Percentiles rank a stretch among this genome's conserved stretches.
Evolutionary conservation across 108 stramenopile species (phyloP).

Genomic region (Discostella pseudostelligera): DNA sequence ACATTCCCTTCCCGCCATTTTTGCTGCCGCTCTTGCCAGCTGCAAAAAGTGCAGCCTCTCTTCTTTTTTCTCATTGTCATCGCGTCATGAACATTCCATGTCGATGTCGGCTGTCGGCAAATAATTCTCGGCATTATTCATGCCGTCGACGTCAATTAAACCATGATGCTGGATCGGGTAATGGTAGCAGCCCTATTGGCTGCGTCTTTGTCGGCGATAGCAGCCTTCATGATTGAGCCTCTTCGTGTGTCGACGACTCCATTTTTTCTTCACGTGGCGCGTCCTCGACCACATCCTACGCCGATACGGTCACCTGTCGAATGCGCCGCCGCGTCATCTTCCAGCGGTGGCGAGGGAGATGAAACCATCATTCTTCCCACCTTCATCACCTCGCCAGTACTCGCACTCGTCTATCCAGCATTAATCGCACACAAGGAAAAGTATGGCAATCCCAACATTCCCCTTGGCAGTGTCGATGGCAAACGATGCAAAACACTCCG

Average conservation of each 20-base stretch:
- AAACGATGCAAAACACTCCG: conserved; percentile 66
- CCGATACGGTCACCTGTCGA: not conserved
- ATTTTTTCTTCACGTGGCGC: not conserved
- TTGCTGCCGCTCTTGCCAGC: too few species aligned
- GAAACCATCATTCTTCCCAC: conserved; percentile 19
- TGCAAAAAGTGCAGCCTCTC: too few species aligned
- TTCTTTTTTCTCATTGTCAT: too few species aligned
- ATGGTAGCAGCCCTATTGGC: conserved; percentile 7
- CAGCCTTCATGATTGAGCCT: conserved; percentile 7
- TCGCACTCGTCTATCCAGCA: conserved; percentile 58
- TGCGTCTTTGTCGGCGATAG: not conserved
- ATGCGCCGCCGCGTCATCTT: conserved; percentile 6
- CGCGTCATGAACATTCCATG: too few species aligned
- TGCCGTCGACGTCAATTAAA: not conserved
- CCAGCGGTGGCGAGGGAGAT: not conserved
- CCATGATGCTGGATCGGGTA: not conserved
- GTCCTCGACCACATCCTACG: not conserved
- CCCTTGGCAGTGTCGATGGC: conserved; percentile 63
- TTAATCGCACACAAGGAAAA: conserved; percentile 50
- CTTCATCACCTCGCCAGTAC: conserved; percentile 52
- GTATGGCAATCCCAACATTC: conserved; percentile 82
- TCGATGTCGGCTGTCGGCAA: too few species aligned
- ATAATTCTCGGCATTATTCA: too few species aligned
- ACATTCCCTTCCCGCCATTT: too few species aligned
- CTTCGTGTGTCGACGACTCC: not conserved